Evolutionary conservation across 306 rosid genomes (phyloP), one percentile per base, ranked within the genome.

Genomic region (Lathyrus aphaca): DNA sequence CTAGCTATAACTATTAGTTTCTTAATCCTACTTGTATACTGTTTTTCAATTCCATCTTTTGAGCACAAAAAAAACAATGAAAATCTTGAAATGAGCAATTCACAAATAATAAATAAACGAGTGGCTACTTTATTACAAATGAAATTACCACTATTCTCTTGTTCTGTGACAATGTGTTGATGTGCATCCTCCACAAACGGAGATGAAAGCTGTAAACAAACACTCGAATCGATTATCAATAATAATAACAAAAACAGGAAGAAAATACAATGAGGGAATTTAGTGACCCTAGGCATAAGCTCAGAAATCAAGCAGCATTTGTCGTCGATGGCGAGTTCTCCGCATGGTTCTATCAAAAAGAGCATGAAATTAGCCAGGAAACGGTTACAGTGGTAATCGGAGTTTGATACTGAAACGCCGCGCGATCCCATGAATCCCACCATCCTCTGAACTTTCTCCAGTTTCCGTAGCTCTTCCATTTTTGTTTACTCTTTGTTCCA

Each of bases 261-360:
- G 14, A 6, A 68, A 49, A 48, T 12, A 49, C 69, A 42, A 0
- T 65, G 44, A 27, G 46, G 39, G 44, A 21, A 32, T 42, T 11
- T 53, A 70, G 82, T 77, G 42, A 86, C 96, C 68, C 35, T 83
- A 4, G 96, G 87, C 66, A 85, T 21, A 66, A 75, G 62, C 5
- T 82, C 80, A 21, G 89, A 88, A 66, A 86, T 72, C 84, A 92
- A 74, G 51, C 59, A 42, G 69, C 88, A 79, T 73, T 90, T 92
- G 35, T 73, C 61, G 54, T 65, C 71, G 64, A 80, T 68, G 72
- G 53, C 84, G 45, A 92, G 87, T 23, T 77, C 84, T 58, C 91
- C 91, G 74, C 87, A 82, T 5, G 94, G 98, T 85, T 90, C 80
- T 17, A 77, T 66, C 59, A 87, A 19, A 21, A 90, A 74, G 73